These are phyloP conservation scores for Penicillium sp. DNA, from an alignment of 2,329 filamentous ascomycete genomes.

Conservation along the genomic window DNA sequence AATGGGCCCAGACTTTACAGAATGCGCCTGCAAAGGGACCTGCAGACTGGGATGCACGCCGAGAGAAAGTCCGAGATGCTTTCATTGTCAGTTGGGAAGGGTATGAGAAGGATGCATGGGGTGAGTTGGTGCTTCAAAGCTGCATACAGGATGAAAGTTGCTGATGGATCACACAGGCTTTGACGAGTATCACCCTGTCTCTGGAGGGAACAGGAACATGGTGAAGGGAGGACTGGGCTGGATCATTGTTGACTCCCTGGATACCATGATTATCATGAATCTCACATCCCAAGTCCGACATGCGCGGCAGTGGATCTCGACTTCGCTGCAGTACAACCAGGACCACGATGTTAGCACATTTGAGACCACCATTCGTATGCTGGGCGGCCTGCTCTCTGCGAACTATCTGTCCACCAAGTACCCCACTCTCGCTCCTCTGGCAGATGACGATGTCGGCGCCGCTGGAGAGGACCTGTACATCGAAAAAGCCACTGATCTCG, in stretches of 20 bases:
- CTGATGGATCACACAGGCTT: slow-evolving; percentile 23
- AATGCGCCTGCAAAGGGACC: slow-evolving; percentile 33
- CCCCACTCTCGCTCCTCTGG: slow-evolving; percentile 69
- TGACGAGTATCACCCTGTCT: slow-evolving; percentile 80
- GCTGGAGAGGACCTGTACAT: slow-evolving; percentile 87
- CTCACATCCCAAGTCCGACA: slow-evolving; percentile 77
- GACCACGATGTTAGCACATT: slow-evolving; percentile 96
- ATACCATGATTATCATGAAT: slow-evolving; percentile 98
- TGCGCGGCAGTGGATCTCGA: slow-evolving; percentile 82
- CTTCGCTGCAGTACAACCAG: slow-evolving; percentile 77
- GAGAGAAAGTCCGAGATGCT: slow-evolving; percentile 77
- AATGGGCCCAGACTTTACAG: slow-evolving; percentile 53
- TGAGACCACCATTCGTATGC: slow-evolving; percentile 96
- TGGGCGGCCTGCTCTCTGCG: slow-evolving; percentile 85
- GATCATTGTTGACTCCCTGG: slow-evolving; percentile 95
- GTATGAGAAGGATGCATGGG: slow-evolving; percentile 92
- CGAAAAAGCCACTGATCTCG: slow-evolving; percentile 90
- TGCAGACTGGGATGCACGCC: slow-evolving; percentile 70
- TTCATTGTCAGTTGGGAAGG: slow-evolving; percentile 90
- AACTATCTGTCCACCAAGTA: slow-evolving; percentile 88
- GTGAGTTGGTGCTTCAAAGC: slow-evolving; percentile 49
- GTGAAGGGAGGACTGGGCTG: slow-evolving; percentile 83
- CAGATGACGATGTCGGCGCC: slow-evolving; percentile 64
- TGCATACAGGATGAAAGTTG: slow-evolving; percentile 16
- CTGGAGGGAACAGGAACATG: slow-evolving; percentile 78